Base-by-base conservation (phyloP, 257 asterid genomes). In the Catharanthus roseus region DNA sequence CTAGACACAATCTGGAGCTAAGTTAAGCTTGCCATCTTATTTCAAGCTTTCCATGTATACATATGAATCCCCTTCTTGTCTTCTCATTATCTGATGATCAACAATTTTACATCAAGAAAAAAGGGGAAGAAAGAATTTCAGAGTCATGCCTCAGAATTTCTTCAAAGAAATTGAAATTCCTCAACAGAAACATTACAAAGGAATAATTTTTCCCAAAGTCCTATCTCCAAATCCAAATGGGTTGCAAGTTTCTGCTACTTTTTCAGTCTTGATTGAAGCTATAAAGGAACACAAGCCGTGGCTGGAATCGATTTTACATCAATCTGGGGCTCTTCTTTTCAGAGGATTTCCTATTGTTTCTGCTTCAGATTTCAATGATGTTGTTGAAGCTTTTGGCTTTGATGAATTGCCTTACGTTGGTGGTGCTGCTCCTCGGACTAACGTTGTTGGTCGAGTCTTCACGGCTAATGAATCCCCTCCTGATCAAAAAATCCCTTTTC, bases 401-500 rank as follows among this genome's bases (percentile, higher is more conserved):
- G 88, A 86, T 34, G 97, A 93, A 72, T 78, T 90, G 83, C 97
- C 96, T 36, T 93, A 90, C 11, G 87, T 93, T 24, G 97, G 98
- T 73, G 96, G 97, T 51, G 95, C 86, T 31, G 96, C 98, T 69
- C 96, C 97, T 28, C 75, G 97, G 77, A 89, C 83, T 1, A 90
- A 79, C 65, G 89, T 93, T 41, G 85, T 87, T 34, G 97, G 96
- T 54, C 89, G 97, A 61, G 98, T 93, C 65, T 93, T 83, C 65
- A 93, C 96, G 0, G 90, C 98, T 57, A 93, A 93, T 33, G 96
- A 93, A 65, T 87, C 97, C 60, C 97, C 98, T 4, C 97, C 97
- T 39, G 93, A 90, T 80, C 85, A 87, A 75, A 90, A 90, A 74
- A 89, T 93, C 70, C 21, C 13, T 13, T 57, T 61, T n/a, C 41